phyloP scores from a whole-genome alignment of 805 yeast species.

The Schizosaccharomyces osmophilus region DNA sequence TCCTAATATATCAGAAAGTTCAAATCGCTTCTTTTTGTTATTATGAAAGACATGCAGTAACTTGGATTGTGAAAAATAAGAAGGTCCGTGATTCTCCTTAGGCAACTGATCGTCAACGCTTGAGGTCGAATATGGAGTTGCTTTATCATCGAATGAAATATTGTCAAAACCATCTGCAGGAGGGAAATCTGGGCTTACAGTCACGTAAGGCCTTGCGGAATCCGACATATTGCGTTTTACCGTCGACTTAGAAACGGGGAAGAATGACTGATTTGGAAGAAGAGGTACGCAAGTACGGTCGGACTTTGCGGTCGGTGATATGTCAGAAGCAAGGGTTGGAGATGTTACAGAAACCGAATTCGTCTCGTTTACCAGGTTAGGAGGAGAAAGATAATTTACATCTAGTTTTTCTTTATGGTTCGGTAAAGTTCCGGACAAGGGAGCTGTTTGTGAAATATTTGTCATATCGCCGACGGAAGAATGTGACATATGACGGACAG shows the following conservation, averaged over 20 bases:
- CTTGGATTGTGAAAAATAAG: neutral
- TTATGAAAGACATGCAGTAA: slow-evolving; percentile 63
- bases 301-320: neutral
- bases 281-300: neutral
- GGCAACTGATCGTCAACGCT: neutral
- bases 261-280: no score
- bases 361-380: no score
- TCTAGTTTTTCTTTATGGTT: no score
- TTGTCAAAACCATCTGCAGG: no score
- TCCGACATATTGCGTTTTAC: no score
- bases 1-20: slow-evolving; percentile 53
- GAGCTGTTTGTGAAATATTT: neutral
- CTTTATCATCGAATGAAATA: no score
- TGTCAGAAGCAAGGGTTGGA: neutral
- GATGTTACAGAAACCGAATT: neutral
- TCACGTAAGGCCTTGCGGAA: no score
- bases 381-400: no score
- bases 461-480: neutral
- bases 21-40: slow-evolving; percentile 34
- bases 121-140: no score
- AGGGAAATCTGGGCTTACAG: no score
- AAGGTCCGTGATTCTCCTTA: neutral
- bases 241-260: no score
- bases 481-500: neutral
- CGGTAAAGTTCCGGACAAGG: neutral